Percentiles rank a stretch among this genome's conserved stretches.
These are phyloP conservation scores for Acrocalymma vagum DNA, from an alignment of 2,329 filamentous ascomycete genomes.

Conservation along the genomic window DNA sequence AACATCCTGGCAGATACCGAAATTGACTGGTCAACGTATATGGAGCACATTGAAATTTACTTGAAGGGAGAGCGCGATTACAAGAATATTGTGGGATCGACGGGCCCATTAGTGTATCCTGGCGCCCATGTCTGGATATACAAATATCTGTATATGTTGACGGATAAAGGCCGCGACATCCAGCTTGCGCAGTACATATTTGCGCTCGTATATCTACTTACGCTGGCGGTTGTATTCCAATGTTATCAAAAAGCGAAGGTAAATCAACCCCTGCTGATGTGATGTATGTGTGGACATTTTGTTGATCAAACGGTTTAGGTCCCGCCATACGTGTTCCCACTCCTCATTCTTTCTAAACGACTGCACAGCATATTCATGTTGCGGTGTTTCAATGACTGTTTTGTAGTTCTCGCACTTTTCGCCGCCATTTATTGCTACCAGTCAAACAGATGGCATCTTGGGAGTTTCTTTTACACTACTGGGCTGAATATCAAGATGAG, in stretches of 20 bases:
- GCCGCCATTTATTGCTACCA: slow-evolving; percentile 81
- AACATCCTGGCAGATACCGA: slow-evolving; percentile 81
- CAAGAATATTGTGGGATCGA: slow-evolving; percentile 82
- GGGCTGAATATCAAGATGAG: slow-evolving; percentile 97
- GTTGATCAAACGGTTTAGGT: slow-evolving; percentile 57
- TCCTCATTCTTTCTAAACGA: slow-evolving; percentile 88
- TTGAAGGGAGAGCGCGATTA: slow-evolving; percentile 89
- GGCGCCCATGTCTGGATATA: slow-evolving; percentile 95
- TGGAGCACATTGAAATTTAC: slow-evolving; percentile 88
- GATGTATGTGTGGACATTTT: not conserved
- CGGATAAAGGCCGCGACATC: slow-evolving; percentile 78
- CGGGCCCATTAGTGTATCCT: slow-evolving; percentile 94
- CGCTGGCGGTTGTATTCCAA: slow-evolving; percentile 78
- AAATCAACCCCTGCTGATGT: slow-evolving; percentile 26
- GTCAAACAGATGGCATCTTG: slow-evolving; percentile 75
- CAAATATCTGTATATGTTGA: slow-evolving; percentile 78
- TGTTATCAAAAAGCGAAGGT: slow-evolving; percentile 82
- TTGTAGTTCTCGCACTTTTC: slow-evolving; percentile 86
- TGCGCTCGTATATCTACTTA: slow-evolving; percentile 77
- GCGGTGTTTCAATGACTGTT: slow-evolving; percentile 94
- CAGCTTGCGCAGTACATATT: slow-evolving; percentile 85
- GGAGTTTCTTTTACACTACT: slow-evolving; percentile 75
- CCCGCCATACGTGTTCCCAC: slow-evolving; percentile 85
- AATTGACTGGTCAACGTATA: slow-evolving; percentile 97
- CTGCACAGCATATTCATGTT: slow-evolving; percentile 93